Base-by-base conservation (phyloP, 176 grass and related monocot genomes). In the Rhynchospora tenuis region DNA sequence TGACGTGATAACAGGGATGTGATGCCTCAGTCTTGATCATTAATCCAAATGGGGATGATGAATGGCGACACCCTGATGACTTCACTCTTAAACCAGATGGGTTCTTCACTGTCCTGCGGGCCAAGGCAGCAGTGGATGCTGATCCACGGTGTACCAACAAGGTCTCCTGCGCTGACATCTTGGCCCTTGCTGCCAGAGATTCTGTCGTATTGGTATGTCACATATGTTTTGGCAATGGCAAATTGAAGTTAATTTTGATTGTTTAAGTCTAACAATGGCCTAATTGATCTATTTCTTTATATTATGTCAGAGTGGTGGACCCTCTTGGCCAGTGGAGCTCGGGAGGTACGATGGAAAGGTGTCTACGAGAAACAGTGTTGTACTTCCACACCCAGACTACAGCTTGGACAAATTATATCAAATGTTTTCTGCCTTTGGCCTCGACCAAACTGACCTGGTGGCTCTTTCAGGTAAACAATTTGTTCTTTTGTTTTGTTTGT, bases 161-260 rank as follows among this genome's bases (percentile, higher is more conserved):
- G 78, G 93, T 94, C 57, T 94, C 93, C 23, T 94, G 93, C 75
- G 86, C 93, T 46, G 93, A 94, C 84, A 90, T 94, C 62, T 47
- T 94, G 12, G 93, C 93, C 67, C 87, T 94, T 44, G 90, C 93
- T 71, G 72, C 93, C 6, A 88, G 90, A 72, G 93, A 94, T 24
- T 64, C 86, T 48, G 84, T 92, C 1, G 71, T 73, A 26, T 81
- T 92, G 88, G 92, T 92, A 86, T 59, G 3, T 59, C 14, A 6
- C 12, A 24, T 62, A 80, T 38, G 20, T 56, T 38, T 74, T 31
- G 29, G 6, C 2, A 6, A 66, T 19, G 48, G 51, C 7, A 7
- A 19, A 65, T n/a, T 0, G 13, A 20, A 14, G 22, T 51, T 5
- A 2, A n/a, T 27, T 76, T 19, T 4, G 48, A 3, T 6, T 23